phyloP scores from a whole-genome alignment of 2,329 filamentous ascomycete species.

The Taxawa tesnikishii region DNA sequence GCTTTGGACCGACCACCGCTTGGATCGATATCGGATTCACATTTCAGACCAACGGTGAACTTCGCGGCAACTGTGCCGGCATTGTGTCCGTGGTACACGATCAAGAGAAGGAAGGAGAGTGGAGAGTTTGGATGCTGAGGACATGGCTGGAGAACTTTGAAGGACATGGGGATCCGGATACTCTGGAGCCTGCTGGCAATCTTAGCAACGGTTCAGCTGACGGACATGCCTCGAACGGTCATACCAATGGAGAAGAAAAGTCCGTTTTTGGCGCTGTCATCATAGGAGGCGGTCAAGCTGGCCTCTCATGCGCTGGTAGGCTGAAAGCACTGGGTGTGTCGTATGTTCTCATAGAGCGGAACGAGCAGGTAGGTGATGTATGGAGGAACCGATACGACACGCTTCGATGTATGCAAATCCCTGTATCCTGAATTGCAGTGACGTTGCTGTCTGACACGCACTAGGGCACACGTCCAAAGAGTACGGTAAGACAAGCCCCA shows the following conservation, averaged over 20 bases:
- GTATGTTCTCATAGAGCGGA: conserved; percentile 32
- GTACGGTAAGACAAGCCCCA: neutral
- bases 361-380: conserved; percentile 29
- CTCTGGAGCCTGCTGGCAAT: conserved; percentile 13
- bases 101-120: conserved; percentile 15
- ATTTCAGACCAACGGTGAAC: conserved; percentile 12
- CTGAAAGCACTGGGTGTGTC: conserved; percentile 29
- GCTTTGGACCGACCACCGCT: conserved; percentile 8
- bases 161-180: conserved; percentile 18
- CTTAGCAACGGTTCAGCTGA: conserved; percentile 2
- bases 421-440: conserved; percentile 4
- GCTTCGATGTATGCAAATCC: conserved; percentile 19
- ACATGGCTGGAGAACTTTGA: conserved; percentile 25
- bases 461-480: conserved; percentile 7
- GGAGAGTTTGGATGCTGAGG: conserved; percentile 27
- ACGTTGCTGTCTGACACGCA: conserved; percentile 14
- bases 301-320: conserved; percentile 30
- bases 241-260: neutral
- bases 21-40: conserved; percentile 19
- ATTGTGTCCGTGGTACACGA: conserved; percentile 20
- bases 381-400: conserved; percentile 36
- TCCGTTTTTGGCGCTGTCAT: conserved; percentile 18
- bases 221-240: conserved; percentile 4
- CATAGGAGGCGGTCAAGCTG: conserved; percentile 31
- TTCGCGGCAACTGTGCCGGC: conserved; percentile 18